phyloP scores from a whole-genome alignment of 2,329 filamentous ascomycete genomes.

The Neofusicoccum cordaticola region DNA sequence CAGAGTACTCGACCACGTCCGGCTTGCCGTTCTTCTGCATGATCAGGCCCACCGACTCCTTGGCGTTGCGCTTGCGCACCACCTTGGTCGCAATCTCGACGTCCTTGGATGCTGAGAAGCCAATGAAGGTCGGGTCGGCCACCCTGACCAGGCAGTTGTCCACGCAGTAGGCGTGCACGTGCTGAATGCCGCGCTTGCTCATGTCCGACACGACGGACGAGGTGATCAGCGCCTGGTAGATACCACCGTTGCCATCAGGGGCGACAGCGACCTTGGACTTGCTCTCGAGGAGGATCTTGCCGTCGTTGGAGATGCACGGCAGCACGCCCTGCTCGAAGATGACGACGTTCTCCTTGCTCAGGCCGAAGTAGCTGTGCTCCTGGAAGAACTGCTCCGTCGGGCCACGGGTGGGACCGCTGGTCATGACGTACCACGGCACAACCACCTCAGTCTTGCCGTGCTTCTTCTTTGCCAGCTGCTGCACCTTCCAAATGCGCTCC shows the following conservation, averaged over 20 bases:
- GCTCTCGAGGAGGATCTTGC: constrained; percentile 90
- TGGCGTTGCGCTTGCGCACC: constrained; percentile 96
- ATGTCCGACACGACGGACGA: constrained; percentile 83
- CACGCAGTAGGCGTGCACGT: constrained; percentile 96
- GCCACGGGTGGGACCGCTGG: constrained; percentile 85
- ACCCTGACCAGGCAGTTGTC: constrained; percentile 99
- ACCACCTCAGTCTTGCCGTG: constrained; percentile 56
- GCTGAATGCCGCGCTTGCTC: constrained; percentile 82
- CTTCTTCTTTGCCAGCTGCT: constrained; percentile 74
- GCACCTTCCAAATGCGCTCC: constrained; percentile 84
- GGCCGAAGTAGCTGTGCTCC: constrained; percentile 85
- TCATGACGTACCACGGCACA: constrained; percentile 99
- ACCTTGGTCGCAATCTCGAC: constrained; percentile 98
- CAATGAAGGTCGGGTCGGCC: constrained; percentile 93
- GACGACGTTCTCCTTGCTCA: constrained; percentile 78
- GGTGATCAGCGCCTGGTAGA: constrained; percentile 86
- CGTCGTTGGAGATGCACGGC: constrained; percentile 94
- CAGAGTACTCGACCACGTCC: constrained; percentile 97
- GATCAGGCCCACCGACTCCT: constrained; percentile 93
- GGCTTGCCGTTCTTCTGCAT: constrained; percentile 93
- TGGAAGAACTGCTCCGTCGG: constrained; percentile 94
- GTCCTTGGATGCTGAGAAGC: constrained; percentile 81
- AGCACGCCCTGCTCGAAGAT: constrained; percentile 97
- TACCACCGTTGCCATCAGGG: constrained; percentile 93
- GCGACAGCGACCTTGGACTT: constrained; percentile 91